These are phyloP conservation scores for Flueggea neowawraea DNA, from an alignment of 441 rosid genomes.

Conservation along the genomic window DNA sequence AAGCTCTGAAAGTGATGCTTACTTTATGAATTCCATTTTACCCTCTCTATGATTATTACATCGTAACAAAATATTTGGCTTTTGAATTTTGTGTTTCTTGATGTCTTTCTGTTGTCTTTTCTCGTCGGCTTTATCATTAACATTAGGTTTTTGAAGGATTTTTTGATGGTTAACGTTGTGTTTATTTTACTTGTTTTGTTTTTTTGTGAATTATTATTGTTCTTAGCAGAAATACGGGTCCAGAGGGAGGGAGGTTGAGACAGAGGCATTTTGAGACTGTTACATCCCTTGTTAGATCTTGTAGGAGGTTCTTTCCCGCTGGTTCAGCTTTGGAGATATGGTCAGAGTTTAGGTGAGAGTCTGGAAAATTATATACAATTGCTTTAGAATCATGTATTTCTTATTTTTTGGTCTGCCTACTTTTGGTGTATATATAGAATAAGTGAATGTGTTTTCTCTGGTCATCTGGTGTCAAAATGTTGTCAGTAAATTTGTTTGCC, in stretches of 20 bases:
- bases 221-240: conserved; percentile 80
- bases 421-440: background rate
- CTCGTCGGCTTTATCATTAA: too few relatives aligned
- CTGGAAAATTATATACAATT: background rate
- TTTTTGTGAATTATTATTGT: background rate
- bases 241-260: conserved; percentile 99
- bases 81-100: too few relatives aligned
- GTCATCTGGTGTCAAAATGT: background rate
- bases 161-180: background rate
- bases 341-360: conserved; percentile 84
- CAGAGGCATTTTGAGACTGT: conserved; percentile 92
- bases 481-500: too few relatives aligned
- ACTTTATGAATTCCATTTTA: too few relatives aligned
- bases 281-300: conserved; percentile 86
- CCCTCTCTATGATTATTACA: too few relatives aligned
- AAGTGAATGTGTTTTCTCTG: background rate
- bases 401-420: background rate
- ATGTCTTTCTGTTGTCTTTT: too few relatives aligned
- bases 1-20: too few relatives aligned
- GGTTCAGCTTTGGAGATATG: conserved; percentile 96
- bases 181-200: background rate
- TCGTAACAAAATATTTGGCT: too few relatives aligned
- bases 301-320: conserved; percentile 82
- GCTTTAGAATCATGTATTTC: background rate
- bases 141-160: too few relatives aligned